Percentiles rank a stretch among this genome's conserved stretches.
These are phyloP conservation scores for Achaetomium macrosporum DNA, from an alignment of 2,329 filamentous ascomycete genomes.

Conservation along the genomic window DNA sequence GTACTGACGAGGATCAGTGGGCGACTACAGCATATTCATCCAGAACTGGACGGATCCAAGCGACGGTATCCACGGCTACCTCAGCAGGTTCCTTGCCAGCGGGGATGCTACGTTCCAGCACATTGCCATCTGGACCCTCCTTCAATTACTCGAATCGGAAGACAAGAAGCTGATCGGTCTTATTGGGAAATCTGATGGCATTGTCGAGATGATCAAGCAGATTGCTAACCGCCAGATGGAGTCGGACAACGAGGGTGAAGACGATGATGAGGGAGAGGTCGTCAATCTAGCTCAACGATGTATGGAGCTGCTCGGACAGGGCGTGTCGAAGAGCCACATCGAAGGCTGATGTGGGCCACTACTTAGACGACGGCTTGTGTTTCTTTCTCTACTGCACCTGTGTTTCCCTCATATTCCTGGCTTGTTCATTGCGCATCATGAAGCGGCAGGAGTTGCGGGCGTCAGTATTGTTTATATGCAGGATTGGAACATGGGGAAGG, in stretches of 20 bases:
- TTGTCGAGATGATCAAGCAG: constrained; percentile 84
- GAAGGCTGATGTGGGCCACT: constrained; percentile 53
- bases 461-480: constrained; percentile 31
- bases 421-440: constrained; percentile 31
- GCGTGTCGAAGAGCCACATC: constrained; percentile 70
- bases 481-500: constrained; percentile 18
- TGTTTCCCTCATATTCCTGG: constrained; percentile 20
- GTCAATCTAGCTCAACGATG: constrained; percentile 86
- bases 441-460: constrained; percentile 41
- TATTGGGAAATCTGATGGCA: constrained; percentile 84
- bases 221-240: constrained; percentile 89
- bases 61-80: constrained; percentile 91
- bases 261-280: constrained; percentile 89
- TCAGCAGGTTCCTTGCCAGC: constrained; percentile 86
- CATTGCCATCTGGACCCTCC: constrained; percentile 95
- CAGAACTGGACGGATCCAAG: constrained; percentile 89
- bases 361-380: not conserved
- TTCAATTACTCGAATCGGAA: constrained; percentile 92
- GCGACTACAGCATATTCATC: constrained; percentile 93
- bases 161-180: constrained; percentile 82
- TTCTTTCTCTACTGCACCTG: not conserved
- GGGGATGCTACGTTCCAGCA: constrained; percentile 98
- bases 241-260: constrained; percentile 76
- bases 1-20: constrained; percentile 52
- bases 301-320: constrained; percentile 76